Base-by-base conservation (phyloP, 2,329 filamentous ascomycete genomes). In the Colletotrichum siamense region DNA sequence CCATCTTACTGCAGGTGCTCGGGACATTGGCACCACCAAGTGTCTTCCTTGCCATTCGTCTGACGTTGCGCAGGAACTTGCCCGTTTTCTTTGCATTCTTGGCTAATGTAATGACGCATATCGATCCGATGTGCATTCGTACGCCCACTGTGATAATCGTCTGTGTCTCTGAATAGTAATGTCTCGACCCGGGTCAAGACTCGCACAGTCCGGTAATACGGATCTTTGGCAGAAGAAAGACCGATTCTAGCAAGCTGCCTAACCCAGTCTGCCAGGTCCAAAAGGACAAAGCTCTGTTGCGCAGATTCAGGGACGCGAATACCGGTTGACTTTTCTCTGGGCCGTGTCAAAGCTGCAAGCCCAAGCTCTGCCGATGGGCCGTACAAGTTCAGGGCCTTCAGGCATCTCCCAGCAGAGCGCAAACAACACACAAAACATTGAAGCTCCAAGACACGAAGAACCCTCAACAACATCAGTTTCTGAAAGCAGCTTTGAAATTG, bases 1-100 rank as follows among this genome's bases (percentile, higher is more conserved):
- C 73, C 39, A 34, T 69, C 44, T 61, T 69, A 69, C 73, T 76
- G 73, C 70, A 69, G 28, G 44, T 69, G 70, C 69, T 63, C 16
- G 63, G 39, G 39, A 59, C 63, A 39, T 28, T 55, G 22, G 30
- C 39, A 26, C 39, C 24, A n/a, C 49, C 16, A 68, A 16, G 3
- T 57, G 39, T 18, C 30, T 66, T 30, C 22, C 69, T 39, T 10
- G 13, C 52, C 18, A 73, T 63, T 68, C 61, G 68, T 72, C 70
- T 36, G 69, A 69, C 63, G 18, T 73, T 65, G 64, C 34, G 64
- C 70, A 69, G 65, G 44, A 24, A 65, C 24, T 68, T 61, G 39
- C 22, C 34, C 34, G 34, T 28, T 66, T 18, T 16, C 22, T 28
- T 24, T 4, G 16, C 36, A 26, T 73, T 26, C 69, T 73, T 76